Evolutionary conservation across 768 basidiomycete species (phyloP), one percentile per base, ranked within the genome.

Genomic region (Leccinum barrowsii): DNA sequence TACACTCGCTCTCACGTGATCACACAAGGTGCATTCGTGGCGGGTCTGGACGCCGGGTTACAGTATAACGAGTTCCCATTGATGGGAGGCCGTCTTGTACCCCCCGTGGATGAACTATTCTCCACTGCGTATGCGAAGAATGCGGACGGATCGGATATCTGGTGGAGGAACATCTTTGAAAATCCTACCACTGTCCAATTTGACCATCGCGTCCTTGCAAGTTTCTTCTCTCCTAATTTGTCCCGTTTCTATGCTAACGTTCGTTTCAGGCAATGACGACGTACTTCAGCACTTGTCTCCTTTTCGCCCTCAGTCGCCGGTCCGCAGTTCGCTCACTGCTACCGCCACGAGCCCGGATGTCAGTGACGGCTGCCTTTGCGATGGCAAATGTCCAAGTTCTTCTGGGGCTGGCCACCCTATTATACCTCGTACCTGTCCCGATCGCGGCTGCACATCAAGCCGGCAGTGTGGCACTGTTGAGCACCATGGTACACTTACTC

Each of bases 181-280:
- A 99, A 99, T 68, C 97, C 97, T 7, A 94, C 91, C 8, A 97
- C 96, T 0, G 95, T 95, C 7, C 97, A 99, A 70, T 98, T 98
- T 67, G 85, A 99, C 69, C 97, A 99, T 73, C 88, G 97, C 21
- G 77, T 95, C 51, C 82, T 99, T 52, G 95, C 90, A 67, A 73
- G 91, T 79, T 40, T 50, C 13, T 48, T 48, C 47, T 10, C 54
- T 35, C 15, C 21, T 10, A 7, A n/a, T n/a, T 3, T 21, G 4
- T 10, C n/a, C 19, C 8, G 7, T 17, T 17, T 52, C 17, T 19
- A 34, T 54, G 24, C 50, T 58, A 5, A 62, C 15, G 0, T 52
- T 60, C 22, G 19, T 22, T 59, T 57, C 61, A 96, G 92, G 95
- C 94, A 3, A 88, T 85, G 54, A 85, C 92, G 0, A 96, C 96